phyloP scores from a whole-genome alignment of 192 early-diverging fungal genomes.

The Coemansia sp. region DNA sequence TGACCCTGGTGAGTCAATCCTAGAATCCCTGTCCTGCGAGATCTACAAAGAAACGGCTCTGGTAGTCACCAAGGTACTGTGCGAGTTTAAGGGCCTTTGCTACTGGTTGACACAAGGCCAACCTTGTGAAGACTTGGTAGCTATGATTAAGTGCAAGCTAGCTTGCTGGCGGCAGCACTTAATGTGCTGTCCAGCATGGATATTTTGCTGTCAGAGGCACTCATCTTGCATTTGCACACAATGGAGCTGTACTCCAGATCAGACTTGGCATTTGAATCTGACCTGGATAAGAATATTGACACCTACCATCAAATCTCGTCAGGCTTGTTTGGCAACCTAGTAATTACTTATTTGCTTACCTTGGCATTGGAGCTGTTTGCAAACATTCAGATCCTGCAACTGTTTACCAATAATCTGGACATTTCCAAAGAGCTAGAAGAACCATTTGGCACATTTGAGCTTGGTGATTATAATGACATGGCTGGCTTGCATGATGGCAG shows the following conservation, averaged over 20 bases:
- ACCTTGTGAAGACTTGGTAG: conserved; percentile 38
- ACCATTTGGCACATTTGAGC: background rate
- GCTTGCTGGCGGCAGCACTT: conserved; percentile 17
- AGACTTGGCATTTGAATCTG: background rate
- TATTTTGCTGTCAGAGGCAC: conserved; percentile 34
- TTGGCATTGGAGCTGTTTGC: conserved; percentile 46
- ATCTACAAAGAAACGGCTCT: conserved; percentile 49
- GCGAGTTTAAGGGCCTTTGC: conserved; percentile 37
- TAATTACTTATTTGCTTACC: conserved; percentile 43
- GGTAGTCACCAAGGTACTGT: conserved; percentile 21
- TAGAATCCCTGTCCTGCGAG: conserved; percentile 39
- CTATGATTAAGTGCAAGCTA: conserved; percentile 17
- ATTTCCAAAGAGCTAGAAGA: conserved; percentile 9
- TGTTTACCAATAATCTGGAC: background rate
- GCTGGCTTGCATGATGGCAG: background rate
- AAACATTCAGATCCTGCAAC: conserved; percentile 8
- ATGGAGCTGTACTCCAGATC: conserved; percentile 18
- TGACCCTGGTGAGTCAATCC: conserved; percentile 41
- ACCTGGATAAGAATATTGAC: conserved; percentile 45
- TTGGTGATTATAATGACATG: background rate
- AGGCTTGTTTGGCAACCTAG: conserved; percentile 30
- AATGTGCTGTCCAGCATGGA: conserved; percentile 33
- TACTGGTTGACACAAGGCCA: conserved; percentile 38
- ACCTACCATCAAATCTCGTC: conserved; percentile 43
- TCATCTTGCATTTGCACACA: conserved; percentile 27